Percentiles rank a stretch among this genome's conserved stretches.
Evolutionary conservation across 257 asterid genomes (phyloP).

Genomic region (Sherardia arvensis): DNA sequence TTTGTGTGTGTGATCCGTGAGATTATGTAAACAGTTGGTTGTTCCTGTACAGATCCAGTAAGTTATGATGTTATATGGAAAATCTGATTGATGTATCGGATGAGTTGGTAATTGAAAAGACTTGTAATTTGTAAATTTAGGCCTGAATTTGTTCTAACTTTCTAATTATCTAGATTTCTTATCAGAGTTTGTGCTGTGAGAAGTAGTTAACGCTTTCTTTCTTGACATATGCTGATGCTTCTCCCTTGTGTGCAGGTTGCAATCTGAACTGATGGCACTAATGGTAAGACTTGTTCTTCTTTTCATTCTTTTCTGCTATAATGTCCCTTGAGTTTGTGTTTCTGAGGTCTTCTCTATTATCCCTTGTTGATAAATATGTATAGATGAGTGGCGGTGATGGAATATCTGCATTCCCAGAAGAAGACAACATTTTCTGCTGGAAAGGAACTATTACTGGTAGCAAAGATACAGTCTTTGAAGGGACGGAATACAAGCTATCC

Average conservation of each 20-base stretch:
- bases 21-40: not conserved
- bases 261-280: slow-evolving; percentile 86
- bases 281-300: slow-evolving; percentile 41
- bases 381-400: slow-evolving; percentile 80
- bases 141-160: too few species aligned
- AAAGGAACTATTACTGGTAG: slow-evolving; percentile 88
- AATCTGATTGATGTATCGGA: not conserved
- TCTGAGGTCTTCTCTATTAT: too few species aligned
- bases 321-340: not conserved
- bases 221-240: not conserved
- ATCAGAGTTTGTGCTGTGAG: not conserved
- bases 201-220: not conserved
- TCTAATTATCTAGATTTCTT: not conserved
- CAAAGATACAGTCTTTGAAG: slow-evolving; percentile 87
- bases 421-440: slow-evolving; percentile 91
- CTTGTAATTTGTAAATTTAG: not conserved
- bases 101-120: not conserved
- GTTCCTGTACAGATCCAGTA: not conserved
- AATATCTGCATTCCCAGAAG: slow-evolving; percentile 95
- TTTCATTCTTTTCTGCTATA: not conserved
- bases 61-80: not conserved
- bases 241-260: slow-evolving; percentile 48
- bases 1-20: not conserved
- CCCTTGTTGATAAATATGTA: not conserved
- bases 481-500: slow-evolving; percentile 81